Evolutionary conservation across 2,329 filamentous ascomycete species (phyloP).

Genomic region (Colletotrichum liriopes): DNA sequence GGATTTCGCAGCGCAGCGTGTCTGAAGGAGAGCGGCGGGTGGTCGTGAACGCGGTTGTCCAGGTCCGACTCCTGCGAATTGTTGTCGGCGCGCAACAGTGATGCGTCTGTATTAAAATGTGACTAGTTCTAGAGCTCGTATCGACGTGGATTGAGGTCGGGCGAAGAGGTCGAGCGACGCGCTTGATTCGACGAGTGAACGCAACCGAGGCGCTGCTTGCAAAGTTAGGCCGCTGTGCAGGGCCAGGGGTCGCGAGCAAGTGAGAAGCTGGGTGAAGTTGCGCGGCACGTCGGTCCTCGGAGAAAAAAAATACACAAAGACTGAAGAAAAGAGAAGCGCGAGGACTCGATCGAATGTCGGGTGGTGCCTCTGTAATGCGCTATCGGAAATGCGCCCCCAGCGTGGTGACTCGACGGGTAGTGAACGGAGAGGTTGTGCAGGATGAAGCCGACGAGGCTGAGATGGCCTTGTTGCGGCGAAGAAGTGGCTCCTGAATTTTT

Average conservation of each 20-base stretch:
- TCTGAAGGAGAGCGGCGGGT: constrained; percentile 3
- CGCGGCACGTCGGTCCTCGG: constrained; percentile 1
- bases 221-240: not conserved
- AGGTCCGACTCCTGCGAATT: constrained; percentile 7
- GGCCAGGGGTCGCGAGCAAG: constrained; percentile 6
- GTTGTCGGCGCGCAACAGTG: constrained; percentile 5
- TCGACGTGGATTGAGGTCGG: not conserved
- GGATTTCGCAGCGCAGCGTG: constrained; percentile 31
- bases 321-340: constrained; percentile 13
- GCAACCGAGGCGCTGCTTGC: constrained; percentile 16
- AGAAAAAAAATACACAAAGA: constrained; percentile 17
- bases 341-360: not conserved
- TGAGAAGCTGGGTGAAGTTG: constrained; percentile 6
- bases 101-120: constrained; percentile 9
- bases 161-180: not conserved
- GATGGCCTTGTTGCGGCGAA: constrained; percentile 35
- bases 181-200: constrained; percentile 7
- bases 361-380: constrained; percentile 32
- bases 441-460: constrained; percentile 42
- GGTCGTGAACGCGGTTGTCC: constrained; percentile 1
- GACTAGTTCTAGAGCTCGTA: constrained; percentile 16
- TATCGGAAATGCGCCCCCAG: constrained; percentile 37
- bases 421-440: constrained; percentile 39
- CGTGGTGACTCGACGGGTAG: constrained; percentile 38
- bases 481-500: constrained; percentile 37